Evolutionary conservation across 176 grass and related monocot species (phyloP).

Genomic region (Paspalum notatum): DNA sequence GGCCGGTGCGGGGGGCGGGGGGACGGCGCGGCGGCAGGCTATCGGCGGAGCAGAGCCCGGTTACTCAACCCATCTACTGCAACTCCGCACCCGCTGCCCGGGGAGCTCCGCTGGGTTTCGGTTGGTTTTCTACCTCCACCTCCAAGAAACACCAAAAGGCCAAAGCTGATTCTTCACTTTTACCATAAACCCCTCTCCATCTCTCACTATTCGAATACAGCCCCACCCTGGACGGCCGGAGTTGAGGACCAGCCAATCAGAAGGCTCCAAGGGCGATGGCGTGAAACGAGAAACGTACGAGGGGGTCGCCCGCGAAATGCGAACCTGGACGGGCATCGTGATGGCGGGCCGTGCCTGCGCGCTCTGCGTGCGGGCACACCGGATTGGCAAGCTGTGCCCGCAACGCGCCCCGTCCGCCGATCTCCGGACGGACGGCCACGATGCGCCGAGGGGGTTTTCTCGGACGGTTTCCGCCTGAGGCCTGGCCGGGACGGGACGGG

Average conservation of each 20-base stretch:
- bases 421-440: neutral
- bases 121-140: constrained; percentile 19
- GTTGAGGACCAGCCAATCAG: neutral
- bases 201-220: fast-evolving
- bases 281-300: neutral
- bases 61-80: constrained; percentile 46
- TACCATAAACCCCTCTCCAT: neutral
- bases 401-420: constrained; percentile 7
- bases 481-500: neutral
- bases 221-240: neutral
- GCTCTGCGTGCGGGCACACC: neutral
- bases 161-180: neutral
- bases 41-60: constrained; percentile 44
- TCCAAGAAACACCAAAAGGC: neutral
- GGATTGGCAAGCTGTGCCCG: constrained; percentile 12
- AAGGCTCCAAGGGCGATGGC: neutral
- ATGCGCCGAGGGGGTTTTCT: neutral
- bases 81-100: constrained; percentile 42
- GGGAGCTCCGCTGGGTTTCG: constrained; percentile 33
- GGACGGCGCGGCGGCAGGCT: constrained; percentile 25
- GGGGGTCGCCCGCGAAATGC: neutral
- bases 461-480: neutral
- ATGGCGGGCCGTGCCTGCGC: neutral
- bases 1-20: constrained; percentile 8
- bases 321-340: neutral